Conservation (phyloP, 2,329 filamentous ascomycete species). For the Alternaria ethzedia region DNA sequence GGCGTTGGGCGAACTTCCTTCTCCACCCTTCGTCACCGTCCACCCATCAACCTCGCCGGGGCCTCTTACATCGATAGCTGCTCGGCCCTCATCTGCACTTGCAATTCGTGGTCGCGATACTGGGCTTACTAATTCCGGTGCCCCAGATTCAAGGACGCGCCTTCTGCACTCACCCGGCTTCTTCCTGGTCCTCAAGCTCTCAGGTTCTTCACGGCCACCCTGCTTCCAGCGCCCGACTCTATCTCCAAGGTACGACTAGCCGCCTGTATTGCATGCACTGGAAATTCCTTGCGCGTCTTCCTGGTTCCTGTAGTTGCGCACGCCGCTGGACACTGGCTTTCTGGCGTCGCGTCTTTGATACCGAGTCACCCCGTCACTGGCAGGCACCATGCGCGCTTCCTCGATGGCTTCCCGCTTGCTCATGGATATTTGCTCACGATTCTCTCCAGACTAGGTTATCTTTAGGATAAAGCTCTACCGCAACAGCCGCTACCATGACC, state of each 20-base stretch:
- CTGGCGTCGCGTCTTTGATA: conserved; percentile 20
- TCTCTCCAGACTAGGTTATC: conserved; percentile 42
- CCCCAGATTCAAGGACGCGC: conserved; percentile 8
- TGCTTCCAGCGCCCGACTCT: conserved; percentile 21
- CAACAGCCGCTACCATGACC: conserved; percentile 61
- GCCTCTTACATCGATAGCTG: conserved; percentile 24
- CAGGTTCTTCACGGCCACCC: conserved; percentile 27
- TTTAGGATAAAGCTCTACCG: conserved; percentile 20
- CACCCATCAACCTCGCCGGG: conserved; percentile 27
- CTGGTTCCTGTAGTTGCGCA: conserved; percentile 35
- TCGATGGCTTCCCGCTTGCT: conserved; percentile 30
- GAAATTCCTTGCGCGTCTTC: conserved; percentile 24
- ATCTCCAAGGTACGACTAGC: conserved; percentile 38
- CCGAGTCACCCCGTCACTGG: conserved; percentile 22
- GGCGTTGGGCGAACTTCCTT: conserved; percentile 17
- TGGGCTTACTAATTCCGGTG: conserved; percentile 17
- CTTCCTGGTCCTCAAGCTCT: conserved; percentile 26
- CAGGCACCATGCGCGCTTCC: conserved; percentile 30
- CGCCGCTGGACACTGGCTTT: conserved; percentile 32
- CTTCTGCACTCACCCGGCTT: conserved; percentile 16
- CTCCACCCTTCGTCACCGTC: conserved; percentile 21
- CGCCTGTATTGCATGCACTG: conserved; percentile 31
- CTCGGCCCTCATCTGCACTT: conserved; percentile 29
- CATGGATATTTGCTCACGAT: conserved; percentile 43
- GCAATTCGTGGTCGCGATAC: conserved; percentile 16